A percentile compares a stretch with the other conserved stretches of the same genome.
Conservation (phyloP, 768 basidiomycete genomes). For the Russula dissimulans region DNA sequence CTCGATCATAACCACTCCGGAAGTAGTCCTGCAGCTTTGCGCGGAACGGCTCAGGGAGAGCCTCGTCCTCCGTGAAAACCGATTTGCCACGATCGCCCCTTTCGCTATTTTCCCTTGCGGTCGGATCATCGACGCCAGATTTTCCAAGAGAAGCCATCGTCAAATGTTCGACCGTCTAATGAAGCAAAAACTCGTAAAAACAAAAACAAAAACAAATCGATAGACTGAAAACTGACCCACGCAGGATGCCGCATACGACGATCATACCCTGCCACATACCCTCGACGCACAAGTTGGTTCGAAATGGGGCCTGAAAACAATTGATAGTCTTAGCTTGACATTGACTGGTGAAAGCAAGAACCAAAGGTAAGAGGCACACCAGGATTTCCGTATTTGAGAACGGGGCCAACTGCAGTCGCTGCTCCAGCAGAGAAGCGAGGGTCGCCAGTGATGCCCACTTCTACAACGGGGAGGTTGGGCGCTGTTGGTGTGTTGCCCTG, state of each 20-base stretch:
- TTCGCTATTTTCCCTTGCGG: conserved; percentile 25
- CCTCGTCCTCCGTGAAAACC: conserved; percentile 74
- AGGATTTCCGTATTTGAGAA: conserved; percentile 75
- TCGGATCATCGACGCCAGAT: conserved; percentile 25
- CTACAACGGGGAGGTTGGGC: conserved; percentile 26
- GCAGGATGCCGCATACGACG: conserved; percentile 82
- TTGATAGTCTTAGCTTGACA: too few species aligned
- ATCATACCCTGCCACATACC: conserved; percentile 88
- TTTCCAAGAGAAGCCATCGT: conserved; percentile 66
- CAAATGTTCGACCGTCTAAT: conserved; percentile 89
- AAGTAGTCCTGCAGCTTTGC: conserved; percentile 86
- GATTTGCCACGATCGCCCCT: conserved; percentile 66
- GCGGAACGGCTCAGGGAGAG: conserved; percentile 67
- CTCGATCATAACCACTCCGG: conserved; percentile 88
- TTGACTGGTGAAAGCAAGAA: too few species aligned
- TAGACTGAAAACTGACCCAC: conserved; percentile 53
- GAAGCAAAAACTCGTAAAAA: too few species aligned
- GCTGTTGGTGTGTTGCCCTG: conserved; percentile 21
- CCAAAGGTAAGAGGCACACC: conserved; percentile 33
- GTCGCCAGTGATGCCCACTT: conserved; percentile 37
- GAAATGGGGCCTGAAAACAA: conserved; percentile 60
- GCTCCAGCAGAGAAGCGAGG: conserved; percentile 33
- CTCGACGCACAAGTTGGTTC: conserved; percentile 69
- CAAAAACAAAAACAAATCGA: neutral
- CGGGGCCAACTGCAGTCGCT: conserved; percentile 25